Evolutionary conservation across 768 basidiomycete species (phyloP), one percentile per base, ranked within the genome.

Genomic region (Termitomyces sp.): DNA sequence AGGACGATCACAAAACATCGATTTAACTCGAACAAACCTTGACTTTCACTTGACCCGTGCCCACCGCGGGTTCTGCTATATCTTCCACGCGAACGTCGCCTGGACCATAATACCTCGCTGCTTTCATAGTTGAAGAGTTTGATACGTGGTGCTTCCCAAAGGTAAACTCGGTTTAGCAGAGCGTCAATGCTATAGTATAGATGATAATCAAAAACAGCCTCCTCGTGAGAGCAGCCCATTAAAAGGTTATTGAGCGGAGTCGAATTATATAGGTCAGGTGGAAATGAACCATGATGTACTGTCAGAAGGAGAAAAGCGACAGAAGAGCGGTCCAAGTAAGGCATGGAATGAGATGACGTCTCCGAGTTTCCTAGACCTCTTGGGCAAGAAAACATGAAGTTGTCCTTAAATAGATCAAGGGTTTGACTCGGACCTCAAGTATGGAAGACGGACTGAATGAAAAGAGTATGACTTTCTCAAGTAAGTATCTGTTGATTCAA

Each of bases 31-130:
- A 20, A 34, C 48, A 48, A 47, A 77, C 79, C 65, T 77, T 80
- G 56, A 80, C 68, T 62, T 80, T 81, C 4, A 81, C 69, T 53
- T 78, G 71, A 22, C 72, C 73, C 13, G 63, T 66, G 12, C 70
- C 68, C 12, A 69, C 60, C 26, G 60, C 55, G 31, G 77, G 76
- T 51, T 77, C 72, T 4, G 71, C 66, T 16, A 79, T 72, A 22
- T 76, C 64, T 46, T 81, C 79, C 46, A 82, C 68, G 13, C 74
- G 71, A 16, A 82, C 68, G 55, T 78, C 73, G 10, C 72, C 70
- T 31, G 75, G 72, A 4, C 75, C 79, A 56, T 80, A 76, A 56
- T 72, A 79, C 41, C 75, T 72, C 33, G 75, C 75, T 34, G 78
- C 78, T 54, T 72, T 78, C 79, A 49, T 49, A 33, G 29, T 7